phyloP scores from a whole-genome alignment of 225 moss, liverwort and hornwort species.

The Pseudoscleropodium purum region DNA sequence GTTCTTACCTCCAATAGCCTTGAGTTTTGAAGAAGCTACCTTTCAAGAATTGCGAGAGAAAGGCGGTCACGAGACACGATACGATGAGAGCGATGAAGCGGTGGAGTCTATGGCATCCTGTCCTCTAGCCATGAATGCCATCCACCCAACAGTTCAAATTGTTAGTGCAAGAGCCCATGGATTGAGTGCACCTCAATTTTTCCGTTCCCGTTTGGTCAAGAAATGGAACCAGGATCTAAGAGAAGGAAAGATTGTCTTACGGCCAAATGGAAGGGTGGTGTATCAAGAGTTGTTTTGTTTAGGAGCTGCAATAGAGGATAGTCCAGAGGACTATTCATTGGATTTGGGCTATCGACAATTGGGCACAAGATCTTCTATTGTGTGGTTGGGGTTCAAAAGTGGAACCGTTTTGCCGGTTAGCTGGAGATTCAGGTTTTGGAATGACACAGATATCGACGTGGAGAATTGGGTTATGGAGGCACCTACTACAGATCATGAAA shows the following conservation, averaged over 20 bases:
- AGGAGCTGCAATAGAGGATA: constrained; percentile 51
- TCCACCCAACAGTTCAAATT: constrained; percentile 55
- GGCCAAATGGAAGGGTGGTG: constrained; percentile 49
- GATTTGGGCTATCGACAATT: constrained; percentile 57
- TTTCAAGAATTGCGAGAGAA: constrained; percentile 37
- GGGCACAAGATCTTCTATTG: constrained; percentile 44
- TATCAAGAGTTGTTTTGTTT: constrained; percentile 73
- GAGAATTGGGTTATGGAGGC: constrained; percentile 84
- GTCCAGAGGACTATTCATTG: constrained; percentile 41
- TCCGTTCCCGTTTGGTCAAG: constrained; percentile 50
- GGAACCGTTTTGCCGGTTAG: constrained; percentile 55
- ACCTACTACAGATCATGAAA: constrained; percentile 50
- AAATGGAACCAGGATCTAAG: constrained; percentile 44
- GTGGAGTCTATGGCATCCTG: constrained; percentile 33
- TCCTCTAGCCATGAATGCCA: constrained; percentile 32
- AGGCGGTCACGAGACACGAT: constrained; percentile 28
- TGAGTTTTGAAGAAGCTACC: constrained; percentile 40
- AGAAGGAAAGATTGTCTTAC: constrained; percentile 39
- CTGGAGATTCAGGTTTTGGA: constrained; percentile 85
- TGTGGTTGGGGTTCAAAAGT: constrained; percentile 59
- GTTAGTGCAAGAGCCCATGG: constrained; percentile 45
- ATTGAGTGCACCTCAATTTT: constrained; percentile 72
- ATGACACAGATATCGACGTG: constrained; percentile 70
- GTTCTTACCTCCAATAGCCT: constrained; percentile 58
- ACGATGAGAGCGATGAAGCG: constrained; percentile 33